Base-by-base conservation (phyloP, 305 asterid genomes). In the Stenogyne calaminthoides region DNA sequence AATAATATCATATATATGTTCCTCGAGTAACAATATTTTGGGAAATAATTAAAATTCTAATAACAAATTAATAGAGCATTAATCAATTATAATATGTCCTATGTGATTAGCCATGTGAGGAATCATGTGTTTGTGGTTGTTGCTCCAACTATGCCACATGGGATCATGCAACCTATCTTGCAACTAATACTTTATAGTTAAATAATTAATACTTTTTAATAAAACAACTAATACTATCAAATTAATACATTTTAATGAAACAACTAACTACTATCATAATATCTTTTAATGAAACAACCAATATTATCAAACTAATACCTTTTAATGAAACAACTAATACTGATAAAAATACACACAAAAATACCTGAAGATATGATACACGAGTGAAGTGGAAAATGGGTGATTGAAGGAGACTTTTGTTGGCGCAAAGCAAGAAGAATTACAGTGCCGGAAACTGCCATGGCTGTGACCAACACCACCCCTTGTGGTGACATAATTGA, bases 381-480 rank as follows among this genome's bases (percentile, higher is more conserved):
- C 16, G 96, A 83, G 89, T 8, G 80, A 51, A 64, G 80, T 79
- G 36, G 36, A 32, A 32, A 32, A 32, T 32, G 36, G 36, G 36
- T 16, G 27, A 57, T 76, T 63, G 52, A 57, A 29, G 72, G 74
- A 6, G 84, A 63, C 78, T 85, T 90, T 57, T 86, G 95, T 8
- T 83, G 88, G 32, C 91, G 91, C 7, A 84, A 52, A 44, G 95
- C 92, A 2, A 91, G 83, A 56, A 89, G 86, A 71, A 89, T 80
- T 7, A 88, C 86, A 14, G 97, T 89, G 79, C 95, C 97, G 82
- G 96, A 91, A 27, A 91, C 89, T 0, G 95, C 97, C 96, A 91
- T 85, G 78, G 96, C 97, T 1, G 97, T 89, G 61, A 91, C 97
- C 75, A 91, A 71, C 34, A 82, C 90, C 83, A 87, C 70, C 39